These are phyloP conservation scores for Claviceps maximensis DNA, from an alignment of 2,329 filamentous ascomycete genomes.

Conservation along the genomic window DNA sequence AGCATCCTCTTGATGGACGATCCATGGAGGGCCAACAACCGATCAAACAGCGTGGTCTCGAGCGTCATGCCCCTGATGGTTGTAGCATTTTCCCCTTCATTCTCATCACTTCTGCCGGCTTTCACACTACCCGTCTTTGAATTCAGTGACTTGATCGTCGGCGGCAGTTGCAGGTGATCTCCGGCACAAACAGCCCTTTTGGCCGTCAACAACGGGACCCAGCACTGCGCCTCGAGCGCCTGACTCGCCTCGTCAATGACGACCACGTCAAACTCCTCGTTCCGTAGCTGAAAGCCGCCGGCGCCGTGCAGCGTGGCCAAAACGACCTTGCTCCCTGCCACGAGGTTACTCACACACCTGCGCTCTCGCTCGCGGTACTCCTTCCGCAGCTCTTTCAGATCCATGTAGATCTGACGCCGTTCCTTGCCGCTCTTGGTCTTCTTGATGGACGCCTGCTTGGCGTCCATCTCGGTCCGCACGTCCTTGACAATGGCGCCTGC, in stretches of 20 bases:
- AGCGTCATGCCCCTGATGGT: conserved; percentile 45
- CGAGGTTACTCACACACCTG: conserved; percentile 63
- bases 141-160: conserved; percentile 77
- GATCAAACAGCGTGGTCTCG: conserved; percentile 87
- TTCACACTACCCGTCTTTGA: conserved; percentile 32
- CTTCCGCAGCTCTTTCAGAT: conserved; percentile 72
- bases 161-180: conserved; percentile 86
- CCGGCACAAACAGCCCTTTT: conserved; percentile 82
- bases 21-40: conserved; percentile 71
- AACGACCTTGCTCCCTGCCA: conserved; percentile 71
- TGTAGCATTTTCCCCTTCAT: conserved; percentile 20
- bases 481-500: conserved; percentile 82
- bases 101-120: conserved; percentile 10
- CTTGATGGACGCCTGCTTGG: conserved; percentile 74
- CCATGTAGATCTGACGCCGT: conserved; percentile 66
- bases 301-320: conserved; percentile 87
- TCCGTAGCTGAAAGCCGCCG: conserved; percentile 68
- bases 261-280: conserved; percentile 79
- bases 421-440: conserved; percentile 77
- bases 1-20: conserved; percentile 82
- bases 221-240: conserved; percentile 90
- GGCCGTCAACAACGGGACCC: conserved; percentile 75
- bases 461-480: conserved; percentile 83
- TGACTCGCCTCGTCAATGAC: conserved; percentile 95
- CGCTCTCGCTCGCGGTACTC: conserved; percentile 80